Evolutionary conservation across 208 protist genomes (phyloP), one percentile per base, ranked within the genome.

Genomic region (Paratrypanosoma confusum): DNA sequence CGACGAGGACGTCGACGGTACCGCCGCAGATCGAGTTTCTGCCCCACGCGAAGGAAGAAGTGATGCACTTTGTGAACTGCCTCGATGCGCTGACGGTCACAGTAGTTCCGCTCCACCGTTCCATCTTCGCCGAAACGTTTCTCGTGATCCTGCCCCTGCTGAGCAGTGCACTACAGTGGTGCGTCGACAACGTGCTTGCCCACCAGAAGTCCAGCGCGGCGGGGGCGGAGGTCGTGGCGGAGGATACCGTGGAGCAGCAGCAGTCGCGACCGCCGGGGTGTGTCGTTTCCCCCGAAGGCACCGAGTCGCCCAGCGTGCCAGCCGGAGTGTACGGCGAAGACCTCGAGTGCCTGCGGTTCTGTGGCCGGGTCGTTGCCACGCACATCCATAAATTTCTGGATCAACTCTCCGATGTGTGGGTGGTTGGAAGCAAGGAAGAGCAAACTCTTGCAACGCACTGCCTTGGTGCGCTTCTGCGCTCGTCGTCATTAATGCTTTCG

Each of bases 351-450:
- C 67, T 89, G 21, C 76, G 84, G 23, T 93, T 88, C 55, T 65
- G 67, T 31, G 79, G 87, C 35, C 80, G 80, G 21, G 77, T 90
- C 0, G 72, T 90, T 4, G 75, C 84, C 1, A 81, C 77, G 13
- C 86, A 89, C 54, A 61, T 74, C 10, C 80, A 93, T 51, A 81
- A 80, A 48, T 89, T 80, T 55, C 63, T 85, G 48, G 38, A 54
- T 38, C 25, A 66, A 16, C 25, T 80, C 1, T 25, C 39, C 2
- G 18, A 47, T 2, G 45, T 40, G 34, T 53, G 52, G 49, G 8
- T 28, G 18, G 20, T 32, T 26, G 18, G n/a, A n/a, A 27, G 32
- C 14, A 18, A 31, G 14, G 16, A 5, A 17, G 33, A 45, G 1
- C 17, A 31, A 25, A 8, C 11, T 20, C 29, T 45, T 10, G 25